Base-by-base conservation (phyloP, 2,329 filamentous ascomycete species). In the Waltergamsia citrina region DNA sequence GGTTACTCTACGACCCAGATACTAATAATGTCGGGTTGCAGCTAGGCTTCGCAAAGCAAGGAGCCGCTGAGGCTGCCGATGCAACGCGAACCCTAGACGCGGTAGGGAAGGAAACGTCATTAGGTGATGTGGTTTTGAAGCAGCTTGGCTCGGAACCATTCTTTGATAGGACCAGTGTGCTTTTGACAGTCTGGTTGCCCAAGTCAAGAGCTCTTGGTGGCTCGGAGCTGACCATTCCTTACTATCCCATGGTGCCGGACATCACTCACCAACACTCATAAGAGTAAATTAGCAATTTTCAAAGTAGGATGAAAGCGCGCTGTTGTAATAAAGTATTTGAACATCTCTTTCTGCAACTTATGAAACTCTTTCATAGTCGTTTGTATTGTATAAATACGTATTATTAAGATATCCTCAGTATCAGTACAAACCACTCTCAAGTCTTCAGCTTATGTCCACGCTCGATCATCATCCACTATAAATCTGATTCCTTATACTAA, bases 161-260 rank as follows among this genome's bases (percentile, higher is more conserved):
- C 9, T 32, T 39, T 26, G 37, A 39, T 21, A 21, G 37, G 1
- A 18, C 30, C 17, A 30, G 37, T 15, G 14, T 37, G 1, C 27
- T 39, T n/a, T 25, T 39, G 34, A 39, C 37, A 8, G 14, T 37
- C 14, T 39, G 37, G 37, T 23, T 39, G 31, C 37, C 37, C 7
- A 16, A 22, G 10, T 39, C 37, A 11, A 17, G 34, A 11, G 34
- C 34, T 23, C 20, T 16, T n/a, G 37, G 37, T 7, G 37, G 37
- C 8, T 19, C 29, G 17, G 34, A 33, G 25, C 34, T 28, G 20
- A 18, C 28, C 7, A 37, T 39, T 23, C 37, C 37, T n/a, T 32
- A 34, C 22, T 37, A 39, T 34, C 37, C 37, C 18, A 9, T 37
- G 2, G 37, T 39, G 6, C 37, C 37, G 7, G 31, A 23, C 15